Base-by-base conservation (phyloP, 2,329 filamentous ascomycete species). In the Beauveria australis region DNA sequence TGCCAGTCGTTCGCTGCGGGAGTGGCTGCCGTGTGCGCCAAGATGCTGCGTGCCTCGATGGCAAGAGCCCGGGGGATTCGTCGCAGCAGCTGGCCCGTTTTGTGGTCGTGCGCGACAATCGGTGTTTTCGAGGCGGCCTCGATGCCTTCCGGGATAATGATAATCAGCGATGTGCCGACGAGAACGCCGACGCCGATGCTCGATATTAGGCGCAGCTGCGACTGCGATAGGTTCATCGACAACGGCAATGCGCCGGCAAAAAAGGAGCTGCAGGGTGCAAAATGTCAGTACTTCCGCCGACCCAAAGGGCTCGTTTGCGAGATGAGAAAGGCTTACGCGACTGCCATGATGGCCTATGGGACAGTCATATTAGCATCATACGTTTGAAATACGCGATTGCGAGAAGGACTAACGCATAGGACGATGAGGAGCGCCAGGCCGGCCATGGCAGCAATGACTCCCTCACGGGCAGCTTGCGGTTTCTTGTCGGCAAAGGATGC, bases 61-160 rank as follows among this genome's bases (percentile, higher is more conserved):
- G 65, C 66, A 14, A 71, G 65, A 24, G 46, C 67, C 68, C 67
- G 72, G 2, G 73, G 73, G 37, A 66, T 69, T 62, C 74, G 66
- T 60, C 67, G 71, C 52, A 71, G 65, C 28, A 75, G 59, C 33
- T 65, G 70, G 61, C 72, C 66, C 18, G 70, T 64, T 60, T 70
- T 70, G 66, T 76, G 76, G 55, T 73, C 66, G 52, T 78, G 75
- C 10, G 72, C 64, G 7, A 71, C 66, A 61, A 76, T 71, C 2
- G 75, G 73, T 3, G 81, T 76, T 16, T 81, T 86, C 67, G 94
- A 91, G 61, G 97, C 82, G 3, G 94, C 93, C 71, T 97, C 92
- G 62, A 97, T 88, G 43, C 94, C 94, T 74, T 99, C 94, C 1
- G 94, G 94, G 68, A 99, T 96, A 70, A 99, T 97, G 37, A 99